Conservation (phyloP, 805 yeast genomes). For the Candida adriatica region DNA sequence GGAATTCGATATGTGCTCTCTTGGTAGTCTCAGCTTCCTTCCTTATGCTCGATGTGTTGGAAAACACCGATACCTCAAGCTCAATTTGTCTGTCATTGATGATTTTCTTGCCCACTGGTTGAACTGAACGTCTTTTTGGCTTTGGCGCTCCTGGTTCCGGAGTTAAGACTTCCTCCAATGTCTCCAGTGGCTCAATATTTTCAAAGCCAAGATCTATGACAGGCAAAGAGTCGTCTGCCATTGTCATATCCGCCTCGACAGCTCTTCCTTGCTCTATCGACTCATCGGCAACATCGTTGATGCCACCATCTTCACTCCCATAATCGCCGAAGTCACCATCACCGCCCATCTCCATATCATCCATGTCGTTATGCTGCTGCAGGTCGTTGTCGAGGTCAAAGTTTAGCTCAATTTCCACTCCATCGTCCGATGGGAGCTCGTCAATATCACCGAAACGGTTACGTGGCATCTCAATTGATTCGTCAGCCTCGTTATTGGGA, state of each 20-base stretch:
- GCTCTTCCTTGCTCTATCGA: conserved; percentile 27
- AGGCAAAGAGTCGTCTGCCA: conserved; percentile 8
- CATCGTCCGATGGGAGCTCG: conserved; percentile 30
- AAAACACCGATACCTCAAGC: conserved; percentile 18
- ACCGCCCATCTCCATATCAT: conserved; percentile 2
- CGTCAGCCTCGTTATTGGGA: conserved; percentile 32
- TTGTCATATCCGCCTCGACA: conserved; percentile 10
- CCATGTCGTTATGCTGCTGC: conserved; percentile 3
- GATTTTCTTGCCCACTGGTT: conserved; percentile 13
- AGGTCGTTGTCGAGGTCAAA: conserved; percentile 27
- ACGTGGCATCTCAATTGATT: conserved; percentile 65
- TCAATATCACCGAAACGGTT: conserved; percentile 27
- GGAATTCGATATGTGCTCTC: conserved; percentile 13
- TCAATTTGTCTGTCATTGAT: conserved; percentile 21
- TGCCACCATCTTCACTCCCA: no score
- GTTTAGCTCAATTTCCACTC: conserved; percentile 49
- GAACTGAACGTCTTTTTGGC: conserved; percentile 3
- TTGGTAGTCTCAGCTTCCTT: conserved; percentile 3
- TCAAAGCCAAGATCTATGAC: conserved; percentile 12
- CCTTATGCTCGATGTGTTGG: conserved; percentile 11
- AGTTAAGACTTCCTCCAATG: conserved; percentile 17
- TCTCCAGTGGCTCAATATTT: conserved; percentile 15
- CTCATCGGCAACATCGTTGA: conserved; percentile 17
- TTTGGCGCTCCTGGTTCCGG: conserved; percentile 6
- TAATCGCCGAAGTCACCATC: conserved; percentile 22